Percentiles rank a stretch among this genome's conserved stretches.
Conservation (phyloP, 441 rosid species). For the Bocquillonia castaneifolia region DNA sequence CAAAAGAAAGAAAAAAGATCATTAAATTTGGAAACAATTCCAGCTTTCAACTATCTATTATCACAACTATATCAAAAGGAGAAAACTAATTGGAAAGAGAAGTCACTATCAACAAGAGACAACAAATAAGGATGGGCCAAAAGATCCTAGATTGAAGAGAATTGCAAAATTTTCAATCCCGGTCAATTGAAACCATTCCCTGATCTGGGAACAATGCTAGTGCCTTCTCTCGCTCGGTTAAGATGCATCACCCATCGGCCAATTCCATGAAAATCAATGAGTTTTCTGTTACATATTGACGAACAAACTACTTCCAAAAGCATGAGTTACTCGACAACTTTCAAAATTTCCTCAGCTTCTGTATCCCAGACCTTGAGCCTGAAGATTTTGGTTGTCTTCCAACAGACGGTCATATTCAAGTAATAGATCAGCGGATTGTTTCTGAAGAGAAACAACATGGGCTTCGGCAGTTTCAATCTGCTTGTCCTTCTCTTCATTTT, state of each 20-base stretch:
- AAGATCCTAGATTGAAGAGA: slow-evolving; percentile 15
- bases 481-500: slow-evolving; percentile 62
- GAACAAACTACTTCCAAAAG: slow-evolving; percentile 10
- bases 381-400: slow-evolving; percentile 89
- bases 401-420: slow-evolving; percentile 82
- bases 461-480: slow-evolving; percentile 75
- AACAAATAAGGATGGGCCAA: slow-evolving; percentile 12
- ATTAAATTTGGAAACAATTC: not conserved
- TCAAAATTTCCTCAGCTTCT: slow-evolving; percentile 28
- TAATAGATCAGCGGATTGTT: slow-evolving; percentile 79
- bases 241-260: slow-evolving; percentile 7
- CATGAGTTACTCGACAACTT: slow-evolving; percentile 7
- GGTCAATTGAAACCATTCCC: slow-evolving; percentile 3
- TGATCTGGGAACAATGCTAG: not conserved
- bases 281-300: slow-evolving; percentile 8
- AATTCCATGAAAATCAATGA: slow-evolving; percentile 11
- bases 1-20: not conserved
- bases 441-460: slow-evolving; percentile 73
- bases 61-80: slow-evolving; percentile 1
- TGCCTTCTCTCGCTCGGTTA: not conserved
- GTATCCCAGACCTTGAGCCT: slow-evolving; percentile 53
- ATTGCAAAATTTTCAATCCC: slow-evolving; percentile 29
- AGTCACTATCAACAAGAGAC: not conserved
- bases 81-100: slow-evolving; percentile 8
- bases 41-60: not conserved